Evolutionary conservation across 805 yeast species (phyloP), one percentile per base, ranked within the genome.

Genomic region (Ogataea methanolica): DNA sequence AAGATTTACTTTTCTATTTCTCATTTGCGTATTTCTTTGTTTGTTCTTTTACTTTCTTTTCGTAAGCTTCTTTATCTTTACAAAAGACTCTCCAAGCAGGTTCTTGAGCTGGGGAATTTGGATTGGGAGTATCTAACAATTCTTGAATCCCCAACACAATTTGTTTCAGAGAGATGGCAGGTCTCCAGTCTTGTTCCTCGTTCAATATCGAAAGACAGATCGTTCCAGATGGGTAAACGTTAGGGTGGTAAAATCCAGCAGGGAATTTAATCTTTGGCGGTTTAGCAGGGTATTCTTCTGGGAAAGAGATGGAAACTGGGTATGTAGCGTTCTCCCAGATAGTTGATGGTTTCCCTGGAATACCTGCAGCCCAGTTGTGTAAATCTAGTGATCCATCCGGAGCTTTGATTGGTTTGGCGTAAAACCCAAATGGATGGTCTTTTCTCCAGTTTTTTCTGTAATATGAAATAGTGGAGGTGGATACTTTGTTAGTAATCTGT

Each of bases 141-240:
- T 91, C 97, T 67, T 94, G 99, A 44, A 94, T 82, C 5, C 99
- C 99, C 51, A 90, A 71, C 2, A 86, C 83, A 49, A 94, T 85
- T 63, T 92, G 96, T 62, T 88, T 90, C 55, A 92, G 69, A 15
- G 96, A 88, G 56, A 92, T 86, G 8, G 97, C 96, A 1, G 99
- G 99, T 61, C 96, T 80, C 99, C 99, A 94, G 66, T 89, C 98
- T 67, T 91, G 95, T 41, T 85, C 90, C 65, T 94, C 99, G 66
- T 94, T 94, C 62, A 94, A 73, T 46, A 94, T 91, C 45, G 95
- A 84, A 41, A 94, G 76, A 69, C 99, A 94, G 35, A 94, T 84
- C 1, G 98, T 94, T 1, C 99, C 99, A 47, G 96, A 87, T 1
- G 99, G 99, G 60, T 94, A 94, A 9, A 94, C 92, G 60, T 94